These are phyloP conservation scores for Flaveria bidentis DNA, from an alignment of 129 eudicot species.

Conservation along the genomic window DNA sequence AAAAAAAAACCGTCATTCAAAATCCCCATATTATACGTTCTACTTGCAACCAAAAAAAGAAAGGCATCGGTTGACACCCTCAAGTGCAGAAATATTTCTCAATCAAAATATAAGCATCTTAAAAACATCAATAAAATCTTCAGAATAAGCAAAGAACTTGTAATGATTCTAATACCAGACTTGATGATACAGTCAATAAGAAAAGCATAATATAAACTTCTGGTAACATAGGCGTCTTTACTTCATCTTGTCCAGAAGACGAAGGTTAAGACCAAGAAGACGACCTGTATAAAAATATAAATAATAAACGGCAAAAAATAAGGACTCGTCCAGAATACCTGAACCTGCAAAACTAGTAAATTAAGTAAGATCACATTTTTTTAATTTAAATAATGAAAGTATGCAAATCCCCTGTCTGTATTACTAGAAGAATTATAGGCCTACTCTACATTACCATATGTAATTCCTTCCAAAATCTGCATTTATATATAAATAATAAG, in stretches of 20 bases:
- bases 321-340: conserved; percentile 57
- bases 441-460: conserved; percentile 13
- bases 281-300: conserved; percentile 74
- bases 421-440: neutral
- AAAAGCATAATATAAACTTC: conserved; percentile 14
- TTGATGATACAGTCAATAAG: conserved; percentile 19
- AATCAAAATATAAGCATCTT: neutral
- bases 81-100: conserved; percentile 7
- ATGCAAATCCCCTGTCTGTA: neutral
- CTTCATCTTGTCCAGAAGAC: conserved; percentile 22
- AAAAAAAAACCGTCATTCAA: too few species aligned
- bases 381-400: neutral
- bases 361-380: conserved; percentile 52
- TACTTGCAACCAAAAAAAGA: too few species aligned
- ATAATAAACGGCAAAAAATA: conserved; percentile 51
- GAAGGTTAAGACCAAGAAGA: conserved; percentile 36
- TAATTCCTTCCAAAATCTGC: conserved; percentile 10
- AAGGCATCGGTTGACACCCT: too few species aligned
- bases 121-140: conserved; percentile 12
- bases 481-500: conserved; percentile 3
- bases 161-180: neutral
- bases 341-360: conserved; percentile 84
- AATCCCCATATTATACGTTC: too few species aligned
- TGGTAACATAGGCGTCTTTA: conserved; percentile 14
- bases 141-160: conserved; percentile 9